Evolutionary conservation across 2,329 filamentous ascomycete species (phyloP).

Genomic region (Ceratocystis cacaofunesta): DNA sequence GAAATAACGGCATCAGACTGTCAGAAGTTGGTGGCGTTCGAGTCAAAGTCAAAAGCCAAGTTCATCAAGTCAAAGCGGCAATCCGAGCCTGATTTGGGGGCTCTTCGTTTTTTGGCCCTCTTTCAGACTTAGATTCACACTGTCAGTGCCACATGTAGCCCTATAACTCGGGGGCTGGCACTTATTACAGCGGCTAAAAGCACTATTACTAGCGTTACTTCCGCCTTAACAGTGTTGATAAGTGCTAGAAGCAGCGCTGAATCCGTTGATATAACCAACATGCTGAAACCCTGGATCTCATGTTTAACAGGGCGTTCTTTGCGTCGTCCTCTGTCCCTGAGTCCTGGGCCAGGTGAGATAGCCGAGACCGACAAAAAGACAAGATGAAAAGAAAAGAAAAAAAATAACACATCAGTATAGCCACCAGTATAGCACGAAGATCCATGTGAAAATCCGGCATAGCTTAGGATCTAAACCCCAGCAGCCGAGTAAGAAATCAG

Average conservation of each 20-base stretch:
- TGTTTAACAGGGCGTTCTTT: background rate
- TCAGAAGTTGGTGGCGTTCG: constrained; percentile 2
- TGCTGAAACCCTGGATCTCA: background rate
- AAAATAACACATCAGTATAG: background rate
- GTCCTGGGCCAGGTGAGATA: background rate
- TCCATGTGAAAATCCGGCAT: constrained; percentile 5
- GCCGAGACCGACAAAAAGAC: background rate
- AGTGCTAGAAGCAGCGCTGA: background rate
- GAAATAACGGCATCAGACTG: background rate
- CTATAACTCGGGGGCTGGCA: background rate
- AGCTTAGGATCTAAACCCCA: constrained; percentile 1
- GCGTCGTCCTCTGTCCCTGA: background rate
- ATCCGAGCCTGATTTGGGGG: background rate
- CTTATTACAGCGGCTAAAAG: background rate
- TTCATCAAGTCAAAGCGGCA: background rate
- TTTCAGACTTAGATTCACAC: background rate
- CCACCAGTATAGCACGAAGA: background rate
- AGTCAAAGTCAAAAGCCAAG: background rate
- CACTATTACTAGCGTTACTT: too few relatives aligned
- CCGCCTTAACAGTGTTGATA: too few relatives aligned
- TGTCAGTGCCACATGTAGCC: background rate
- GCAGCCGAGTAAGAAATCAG: background rate
- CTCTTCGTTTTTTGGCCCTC: background rate
- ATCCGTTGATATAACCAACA: background rate
- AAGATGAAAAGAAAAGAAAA: background rate